These are phyloP conservation scores for Boletus rufocinnamomeus DNA, from an alignment of 768 basidiomycete species.

Conservation along the genomic window DNA sequence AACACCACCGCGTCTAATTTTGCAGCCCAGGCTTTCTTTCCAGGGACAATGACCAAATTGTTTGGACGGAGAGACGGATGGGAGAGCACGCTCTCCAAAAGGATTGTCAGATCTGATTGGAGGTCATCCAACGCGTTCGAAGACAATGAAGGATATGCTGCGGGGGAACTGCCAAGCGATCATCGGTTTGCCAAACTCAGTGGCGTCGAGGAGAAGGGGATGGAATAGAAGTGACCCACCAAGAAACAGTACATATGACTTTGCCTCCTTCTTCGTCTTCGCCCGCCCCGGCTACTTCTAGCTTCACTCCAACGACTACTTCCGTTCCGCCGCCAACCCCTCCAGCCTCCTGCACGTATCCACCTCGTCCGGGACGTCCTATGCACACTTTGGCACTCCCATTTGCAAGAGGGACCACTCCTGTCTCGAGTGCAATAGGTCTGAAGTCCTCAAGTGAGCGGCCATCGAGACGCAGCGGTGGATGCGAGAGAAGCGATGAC, in stretches of 20 bases:
- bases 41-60: slow-evolving; percentile 61
- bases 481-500: slow-evolving; percentile 56
- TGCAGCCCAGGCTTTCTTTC: slow-evolving; percentile 73
- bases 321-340: slow-evolving; percentile 81
- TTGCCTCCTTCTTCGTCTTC: slow-evolving; percentile 61
- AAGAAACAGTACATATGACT: slow-evolving; percentile 69
- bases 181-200: slow-evolving; percentile 23
- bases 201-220: slow-evolving; percentile 3
- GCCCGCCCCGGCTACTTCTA: slow-evolving; percentile 65
- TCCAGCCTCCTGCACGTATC: slow-evolving; percentile 71
- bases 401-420: slow-evolving; percentile 78
- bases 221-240: slow-evolving; percentile 53
- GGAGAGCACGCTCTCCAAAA: slow-evolving; percentile 64
- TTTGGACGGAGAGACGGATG: slow-evolving; percentile 65
- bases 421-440: slow-evolving; percentile 71
- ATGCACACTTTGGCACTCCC: slow-evolving; percentile 78
- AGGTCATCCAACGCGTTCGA: slow-evolving; percentile 70
- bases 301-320: slow-evolving; percentile 72
- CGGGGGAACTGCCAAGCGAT: slow-evolving; percentile 61
- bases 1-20: slow-evolving; percentile 75
- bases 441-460: slow-evolving; percentile 68
- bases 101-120: slow-evolving; percentile 67
- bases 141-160: slow-evolving; percentile 73
- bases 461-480: slow-evolving; percentile 77
- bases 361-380: slow-evolving; percentile 66